Evolutionary conservation across 2,329 filamentous ascomycete genomes (phyloP), one percentile per base, ranked within the genome.

Genomic region (Torrubiellomyces zombiae): DNA sequence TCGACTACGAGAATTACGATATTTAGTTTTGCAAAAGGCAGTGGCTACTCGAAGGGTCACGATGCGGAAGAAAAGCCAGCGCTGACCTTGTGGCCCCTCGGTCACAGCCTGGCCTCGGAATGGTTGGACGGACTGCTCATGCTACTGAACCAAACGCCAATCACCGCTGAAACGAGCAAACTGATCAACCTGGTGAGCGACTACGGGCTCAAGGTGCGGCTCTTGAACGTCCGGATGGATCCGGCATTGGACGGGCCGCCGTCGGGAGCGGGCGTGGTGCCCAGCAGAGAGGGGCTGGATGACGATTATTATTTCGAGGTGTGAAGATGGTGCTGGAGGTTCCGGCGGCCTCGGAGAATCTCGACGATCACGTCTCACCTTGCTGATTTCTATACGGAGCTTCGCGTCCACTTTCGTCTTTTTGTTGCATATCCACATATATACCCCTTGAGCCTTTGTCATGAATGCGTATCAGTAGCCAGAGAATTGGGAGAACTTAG

Each of bases 101-200:
- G 72, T 30, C 77, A 89, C 44, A 80, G 72, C 35, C 57, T 89
- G 23, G 89, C 89, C 7, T 91, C 83, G 1, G 89, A 98, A 52
- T 98, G 89, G 89, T 63, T 98, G 5, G 89, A 98, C 47, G 89
- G 89, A 1, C 56, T 98, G 35, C 63, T 95, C 28, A 92, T 98
- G 83, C 61, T 98, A 27, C 63, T 98, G 14, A 83, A 91, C 44
- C 89, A 98, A 51, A 72, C 85, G 30, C 89, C 89, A 12, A 94
- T 98, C 45, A 98, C 89, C n/a, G 71, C 83, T 3, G 86, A 95
- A 53, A 95, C 89, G 18, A 86, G 77, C 45, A 91, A 89, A 50
- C 57, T 95, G 32, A 75, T 94, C 27, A 72, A 75, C 28, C 57
- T 94, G 39, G 79, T 95, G 31, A 73, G 74, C 42, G 79, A 91